These are phyloP conservation scores for Asterochloris erici DNA, from an alignment of 139 green algal genomes.

Conservation along the genomic window DNA sequence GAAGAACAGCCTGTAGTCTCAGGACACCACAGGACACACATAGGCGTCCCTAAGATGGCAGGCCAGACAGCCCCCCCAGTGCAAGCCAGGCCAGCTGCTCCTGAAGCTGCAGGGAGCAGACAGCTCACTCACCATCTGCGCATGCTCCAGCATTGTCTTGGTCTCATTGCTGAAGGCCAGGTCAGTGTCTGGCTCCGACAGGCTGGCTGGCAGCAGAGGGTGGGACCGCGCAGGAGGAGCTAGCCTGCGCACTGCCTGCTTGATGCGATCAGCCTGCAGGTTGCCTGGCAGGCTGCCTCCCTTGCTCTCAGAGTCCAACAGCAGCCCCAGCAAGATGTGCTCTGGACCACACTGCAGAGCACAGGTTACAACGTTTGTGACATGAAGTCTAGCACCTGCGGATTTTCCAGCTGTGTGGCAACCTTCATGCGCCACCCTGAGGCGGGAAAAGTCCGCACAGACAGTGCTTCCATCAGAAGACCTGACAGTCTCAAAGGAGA, in stretches of 20 bases:
- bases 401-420: too few species aligned
- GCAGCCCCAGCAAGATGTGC: not conserved
- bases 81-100: not conserved
- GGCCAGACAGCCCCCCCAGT: not conserved
- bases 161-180: constrained; percentile 74
- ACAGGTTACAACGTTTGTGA: too few species aligned
- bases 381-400: too few species aligned
- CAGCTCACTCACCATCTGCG: constrained; percentile 48
- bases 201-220: too few species aligned
- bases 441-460: not conserved
- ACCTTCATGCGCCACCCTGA: not conserved
- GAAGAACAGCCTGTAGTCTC: not conserved
- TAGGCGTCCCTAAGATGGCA: not conserved
- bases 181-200: constrained; percentile 27
- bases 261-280: too few species aligned
- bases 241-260: too few species aligned
- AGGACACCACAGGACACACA: not conserved
- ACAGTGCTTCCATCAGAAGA: not conserved
- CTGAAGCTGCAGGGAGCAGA: not conserved
- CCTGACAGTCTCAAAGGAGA: not conserved
- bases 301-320: too few species aligned
- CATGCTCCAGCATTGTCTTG: constrained; percentile 80
- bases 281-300: too few species aligned
- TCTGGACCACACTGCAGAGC: too few species aligned
- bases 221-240: too few species aligned